A percentile compares a stretch with the other conserved stretches of the same genome.
These are phyloP conservation scores for Onygenales sp. DNA, from an alignment of 2,329 filamentous ascomycete genomes.

Conservation along the genomic window DNA sequence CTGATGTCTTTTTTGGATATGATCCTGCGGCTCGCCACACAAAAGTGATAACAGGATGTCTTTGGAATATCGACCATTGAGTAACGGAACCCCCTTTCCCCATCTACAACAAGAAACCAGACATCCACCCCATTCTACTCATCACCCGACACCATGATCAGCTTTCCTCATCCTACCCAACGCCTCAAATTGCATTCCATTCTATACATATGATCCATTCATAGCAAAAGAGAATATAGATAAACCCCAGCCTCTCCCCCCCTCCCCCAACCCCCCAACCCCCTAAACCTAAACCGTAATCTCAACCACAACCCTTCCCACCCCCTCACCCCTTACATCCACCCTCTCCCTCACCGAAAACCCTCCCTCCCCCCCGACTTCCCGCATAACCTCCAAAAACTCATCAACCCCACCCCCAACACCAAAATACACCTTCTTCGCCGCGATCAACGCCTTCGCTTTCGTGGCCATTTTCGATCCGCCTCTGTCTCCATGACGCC, in stretches of 20 bases:
- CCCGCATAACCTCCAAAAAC: slow-evolving; percentile 32
- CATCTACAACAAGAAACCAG: too few relatives aligned
- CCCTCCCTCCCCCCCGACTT: slow-evolving; percentile 14
- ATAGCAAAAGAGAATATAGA: not conserved
- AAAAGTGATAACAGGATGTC: too few relatives aligned
- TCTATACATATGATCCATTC: too few relatives aligned
- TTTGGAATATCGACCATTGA: too few relatives aligned
- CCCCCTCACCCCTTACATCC: slow-evolving; percentile 33
- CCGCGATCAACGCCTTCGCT: slow-evolving; percentile 47
- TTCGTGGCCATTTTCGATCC: not conserved
- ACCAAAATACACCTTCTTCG: slow-evolving; percentile 58
- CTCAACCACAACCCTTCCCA: slow-evolving; percentile 35
- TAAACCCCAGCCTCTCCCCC: not conserved
- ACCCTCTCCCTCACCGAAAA: slow-evolving; percentile 23
- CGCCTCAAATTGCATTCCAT: too few relatives aligned
- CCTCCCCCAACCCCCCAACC: not conserved
- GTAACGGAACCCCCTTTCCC: too few relatives aligned
- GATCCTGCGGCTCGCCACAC: too few relatives aligned
- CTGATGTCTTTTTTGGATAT: too few relatives aligned
- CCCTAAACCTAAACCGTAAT: slow-evolving; percentile 12
- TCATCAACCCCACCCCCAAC: slow-evolving; percentile 57
- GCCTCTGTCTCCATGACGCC: slow-evolving; percentile 3
- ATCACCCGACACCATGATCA: too few relatives aligned
- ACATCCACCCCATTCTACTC: too few relatives aligned
- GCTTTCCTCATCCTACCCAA: too few relatives aligned